Conservation (phyloP, 495 filamentous ascomycete species). For the Aspergillus conjunctus region DNA sequence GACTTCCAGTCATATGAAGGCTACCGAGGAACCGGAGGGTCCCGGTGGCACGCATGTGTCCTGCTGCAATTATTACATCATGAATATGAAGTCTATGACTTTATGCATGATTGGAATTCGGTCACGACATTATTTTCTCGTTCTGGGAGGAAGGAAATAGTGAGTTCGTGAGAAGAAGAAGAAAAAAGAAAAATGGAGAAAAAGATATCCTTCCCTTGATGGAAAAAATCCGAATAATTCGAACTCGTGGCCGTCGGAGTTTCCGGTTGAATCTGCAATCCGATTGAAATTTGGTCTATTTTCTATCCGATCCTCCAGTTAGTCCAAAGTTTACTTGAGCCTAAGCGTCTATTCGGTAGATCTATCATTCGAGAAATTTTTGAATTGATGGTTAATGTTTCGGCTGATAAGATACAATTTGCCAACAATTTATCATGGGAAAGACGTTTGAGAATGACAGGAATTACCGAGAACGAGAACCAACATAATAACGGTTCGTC, state of each 20-base stretch:
- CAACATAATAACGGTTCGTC: not conserved
- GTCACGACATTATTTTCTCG: too few relatives aligned
- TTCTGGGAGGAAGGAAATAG: too few relatives aligned
- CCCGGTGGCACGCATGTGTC: conserved; percentile 5
- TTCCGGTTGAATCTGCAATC: too few relatives aligned
- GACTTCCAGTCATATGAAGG: conserved; percentile 5
- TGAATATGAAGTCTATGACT: conserved; percentile 20
- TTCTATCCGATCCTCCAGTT: not conserved
- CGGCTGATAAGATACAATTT: too few relatives aligned
- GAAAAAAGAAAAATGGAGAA: too few relatives aligned
- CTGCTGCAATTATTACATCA: conserved; percentile 19
- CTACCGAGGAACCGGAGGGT: not conserved
- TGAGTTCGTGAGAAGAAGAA: too few relatives aligned
- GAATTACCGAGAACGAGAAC: not conserved
- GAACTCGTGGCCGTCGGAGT: too few relatives aligned
- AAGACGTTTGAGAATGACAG: too few relatives aligned
- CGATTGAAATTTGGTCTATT: not conserved
- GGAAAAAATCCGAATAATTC: too few relatives aligned
- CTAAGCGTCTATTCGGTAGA: not conserved
- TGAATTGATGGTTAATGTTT: too few relatives aligned
- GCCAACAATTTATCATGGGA: too few relatives aligned
- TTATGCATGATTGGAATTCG: conserved; percentile 21
- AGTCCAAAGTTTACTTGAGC: not conserved
- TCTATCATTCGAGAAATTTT: not conserved
- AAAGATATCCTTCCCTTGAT: too few relatives aligned